Conservation (phyloP, 495 filamentous ascomycete species). For the Astrothelium macrocarpum region DNA sequence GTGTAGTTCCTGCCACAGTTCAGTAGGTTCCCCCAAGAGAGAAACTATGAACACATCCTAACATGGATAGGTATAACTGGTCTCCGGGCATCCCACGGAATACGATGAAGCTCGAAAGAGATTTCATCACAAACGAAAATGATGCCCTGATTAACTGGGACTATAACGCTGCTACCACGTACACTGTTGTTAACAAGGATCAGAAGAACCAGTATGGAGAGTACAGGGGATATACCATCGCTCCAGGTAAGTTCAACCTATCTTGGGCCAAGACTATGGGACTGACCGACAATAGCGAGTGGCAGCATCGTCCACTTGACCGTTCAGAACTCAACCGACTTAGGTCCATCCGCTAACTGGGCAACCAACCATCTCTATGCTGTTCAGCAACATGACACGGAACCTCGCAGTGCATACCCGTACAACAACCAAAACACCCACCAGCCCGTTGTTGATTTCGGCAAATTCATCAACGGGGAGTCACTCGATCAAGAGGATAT, state of each 20-base stretch:
- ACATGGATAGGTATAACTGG: slow-evolving; percentile 39
- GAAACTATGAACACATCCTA: slow-evolving; percentile 20
- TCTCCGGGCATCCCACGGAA: slow-evolving; percentile 38
- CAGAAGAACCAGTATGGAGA: slow-evolving; percentile 45
- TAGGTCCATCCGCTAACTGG: slow-evolving; percentile 40
- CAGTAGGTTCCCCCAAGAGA: slow-evolving; percentile 4
- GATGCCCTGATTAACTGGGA: slow-evolving; percentile 43
- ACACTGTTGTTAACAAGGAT: slow-evolving; percentile 44
- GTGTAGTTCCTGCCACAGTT: slow-evolving; percentile 31
- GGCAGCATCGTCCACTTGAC: slow-evolving; percentile 39
- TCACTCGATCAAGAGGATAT: slow-evolving; percentile 45
- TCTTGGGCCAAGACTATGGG: not conserved
- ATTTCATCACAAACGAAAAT: slow-evolving; percentile 38
- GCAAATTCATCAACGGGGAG: slow-evolving; percentile 47
- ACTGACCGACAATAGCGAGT: slow-evolving; percentile 12
- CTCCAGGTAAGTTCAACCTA: slow-evolving; percentile 23
- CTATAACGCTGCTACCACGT: slow-evolving; percentile 40
- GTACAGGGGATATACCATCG: slow-evolving; percentile 45
- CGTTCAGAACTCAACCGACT: slow-evolving; percentile 39
- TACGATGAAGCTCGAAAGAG: slow-evolving; percentile 44
- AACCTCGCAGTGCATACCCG: slow-evolving; percentile 38
- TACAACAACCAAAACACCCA: slow-evolving; percentile 39
- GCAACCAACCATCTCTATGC: slow-evolving; percentile 43
- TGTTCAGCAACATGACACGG: slow-evolving; percentile 44
- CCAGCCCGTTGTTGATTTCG: slow-evolving; percentile 47